Evolutionary conservation across 2,329 filamentous ascomycete species (phyloP).

Genomic region (Pseudogymnoascus sp.): DNA sequence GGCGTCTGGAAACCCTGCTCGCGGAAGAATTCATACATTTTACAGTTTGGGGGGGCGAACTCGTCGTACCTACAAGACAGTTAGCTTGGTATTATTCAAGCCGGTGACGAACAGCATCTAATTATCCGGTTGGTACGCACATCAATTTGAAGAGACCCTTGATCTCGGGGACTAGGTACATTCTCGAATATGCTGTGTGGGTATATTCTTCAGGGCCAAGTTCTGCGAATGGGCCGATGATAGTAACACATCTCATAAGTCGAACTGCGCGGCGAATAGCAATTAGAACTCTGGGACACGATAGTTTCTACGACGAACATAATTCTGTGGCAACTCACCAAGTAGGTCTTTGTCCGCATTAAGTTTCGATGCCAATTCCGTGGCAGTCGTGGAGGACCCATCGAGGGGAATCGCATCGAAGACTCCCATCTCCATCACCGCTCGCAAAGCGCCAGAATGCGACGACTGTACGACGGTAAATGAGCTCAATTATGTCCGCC

Average conservation of each 20-base stretch:
- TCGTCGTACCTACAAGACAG: conserved; percentile 19
- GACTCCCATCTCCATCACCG: conserved; percentile 17
- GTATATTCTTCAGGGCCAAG: conserved; percentile 17
- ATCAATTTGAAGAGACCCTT: conserved; percentile 18
- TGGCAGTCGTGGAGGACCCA: conserved; percentile 16
- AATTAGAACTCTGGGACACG: neutral
- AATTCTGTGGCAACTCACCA: conserved; percentile 11
- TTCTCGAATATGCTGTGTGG: conserved; percentile 20
- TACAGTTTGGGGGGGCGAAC: conserved; percentile 14
- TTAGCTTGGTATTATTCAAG: neutral
- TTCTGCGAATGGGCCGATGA: conserved; percentile 19
- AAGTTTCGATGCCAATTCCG: conserved; percentile 16
- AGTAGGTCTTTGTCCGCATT: conserved; percentile 17
- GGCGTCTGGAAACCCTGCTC: conserved; percentile 19
- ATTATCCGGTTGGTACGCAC: conserved; percentile 7
- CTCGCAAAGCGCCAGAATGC: conserved; percentile 14
- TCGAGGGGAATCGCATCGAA: conserved; percentile 21
- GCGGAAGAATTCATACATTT: conserved; percentile 20
- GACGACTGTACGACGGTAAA: conserved; percentile 11
- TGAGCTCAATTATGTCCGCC: neutral
- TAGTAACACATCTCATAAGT: conserved; percentile 18
- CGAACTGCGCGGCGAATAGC: conserved; percentile 15
- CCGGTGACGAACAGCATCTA: neutral
- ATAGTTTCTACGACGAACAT: neutral
- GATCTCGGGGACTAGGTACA: conserved; percentile 17